Base-by-base conservation (phyloP, 768 basidiomycete species). In the Termitomyces sp. region DNA sequence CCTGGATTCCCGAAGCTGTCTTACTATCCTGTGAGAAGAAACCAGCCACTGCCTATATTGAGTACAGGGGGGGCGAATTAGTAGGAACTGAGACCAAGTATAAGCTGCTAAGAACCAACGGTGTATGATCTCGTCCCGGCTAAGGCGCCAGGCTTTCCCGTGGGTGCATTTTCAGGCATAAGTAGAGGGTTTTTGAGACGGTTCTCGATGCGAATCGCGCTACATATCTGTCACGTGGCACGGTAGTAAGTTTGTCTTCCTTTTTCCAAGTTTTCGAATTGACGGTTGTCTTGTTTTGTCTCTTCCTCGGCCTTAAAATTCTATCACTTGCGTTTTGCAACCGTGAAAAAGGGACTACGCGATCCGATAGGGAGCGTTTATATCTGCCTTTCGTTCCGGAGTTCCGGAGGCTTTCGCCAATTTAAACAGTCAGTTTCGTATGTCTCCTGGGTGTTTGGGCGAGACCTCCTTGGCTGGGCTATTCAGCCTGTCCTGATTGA, bases 11-110 rank as follows among this genome's bases (percentile, higher is more conserved):
- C 10, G 34, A 48, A 32, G 49, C 42, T 11, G 52, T 40, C 51
- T 34, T 53, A 14, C 42, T 40, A 40, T 65, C 63, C 34, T 65
- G 63, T 6, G 25, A 20, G 43, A 65, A 65, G 40, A 61, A 65
- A 10, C 60, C 57, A 58, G 38, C 1, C 3, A 61, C 32, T 10
- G 63, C 36, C 63, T 64, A 49, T 37, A 20, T 29, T 47, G 31
- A 46, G 15, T 29, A 11, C 14, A 31, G 51, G 20, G 10, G 8
- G 1, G 4, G 40, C 36, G 10, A 37, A 15, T 40, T 29, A 29
- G 9, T 2, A 12, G 8, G 45, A 46, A 31, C 8, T n/a, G 17
- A 12, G 54, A 15, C 31, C 15, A 7, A 20, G 9, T 36, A 25
- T 29, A 11, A 47, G 11, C 37, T n/a, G 31, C 37, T 4, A 25